Percentiles rank a stretch among this genome's conserved stretches.
phyloP scores from a whole-genome alignment of 2,329 filamentous ascomycete species.

The Cladorrhinum sp. region DNA sequence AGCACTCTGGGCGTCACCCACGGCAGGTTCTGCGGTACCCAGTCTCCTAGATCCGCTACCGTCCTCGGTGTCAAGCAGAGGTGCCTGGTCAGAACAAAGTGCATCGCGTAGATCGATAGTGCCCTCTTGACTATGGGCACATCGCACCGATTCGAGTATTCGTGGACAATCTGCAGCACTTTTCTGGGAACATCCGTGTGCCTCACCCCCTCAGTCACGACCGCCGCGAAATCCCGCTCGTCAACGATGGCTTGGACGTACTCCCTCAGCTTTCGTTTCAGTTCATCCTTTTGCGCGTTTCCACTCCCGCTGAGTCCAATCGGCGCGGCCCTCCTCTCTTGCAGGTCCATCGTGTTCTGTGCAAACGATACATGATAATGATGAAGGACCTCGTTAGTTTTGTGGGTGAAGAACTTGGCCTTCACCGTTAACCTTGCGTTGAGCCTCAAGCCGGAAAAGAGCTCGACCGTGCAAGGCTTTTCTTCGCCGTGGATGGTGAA shows the following conservation, averaged over 20 bases:
- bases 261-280: constrained; percentile 45
- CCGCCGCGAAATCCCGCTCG: constrained; percentile 48
- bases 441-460: constrained; percentile 48
- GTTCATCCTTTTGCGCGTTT: constrained; percentile 41
- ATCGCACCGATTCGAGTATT: constrained; percentile 43
- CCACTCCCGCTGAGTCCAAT: constrained; percentile 40
- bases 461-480: constrained; percentile 43
- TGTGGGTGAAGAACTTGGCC: constrained; percentile 53
- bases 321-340: constrained; percentile 44
- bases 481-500: constrained; percentile 43
- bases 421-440: constrained; percentile 44
- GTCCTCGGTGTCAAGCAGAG: constrained; percentile 48
- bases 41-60: constrained; percentile 41
- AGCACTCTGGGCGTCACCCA: constrained; percentile 53
- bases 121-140: constrained; percentile 52
- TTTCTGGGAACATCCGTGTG: constrained; percentile 46
- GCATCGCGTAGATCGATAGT: constrained; percentile 54
- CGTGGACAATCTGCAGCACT: constrained; percentile 47
- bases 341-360: constrained; percentile 39
- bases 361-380: constrained; percentile 48
- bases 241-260: constrained; percentile 49
- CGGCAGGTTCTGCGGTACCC: constrained; percentile 42
- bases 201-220: constrained; percentile 47
- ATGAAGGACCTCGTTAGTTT: constrained; percentile 45
- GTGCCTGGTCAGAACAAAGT: constrained; percentile 56